Evolutionary conservation across 2,329 filamentous ascomycete genomes (phyloP).

Genomic region (Rhexocercosporidium sp.): DNA sequence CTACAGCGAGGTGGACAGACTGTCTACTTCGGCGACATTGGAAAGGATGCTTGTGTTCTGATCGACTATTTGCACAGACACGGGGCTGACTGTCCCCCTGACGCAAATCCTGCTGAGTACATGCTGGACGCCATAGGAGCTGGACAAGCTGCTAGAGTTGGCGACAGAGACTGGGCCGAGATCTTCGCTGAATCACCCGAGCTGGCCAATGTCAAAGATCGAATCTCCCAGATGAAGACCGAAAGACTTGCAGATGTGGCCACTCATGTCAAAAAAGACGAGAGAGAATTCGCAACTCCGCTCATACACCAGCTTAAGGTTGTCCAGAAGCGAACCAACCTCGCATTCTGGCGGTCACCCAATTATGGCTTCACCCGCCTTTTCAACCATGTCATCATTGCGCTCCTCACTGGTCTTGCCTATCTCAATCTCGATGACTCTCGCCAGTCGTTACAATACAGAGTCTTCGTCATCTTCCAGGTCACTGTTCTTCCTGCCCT

Average conservation of each 20-base stretch:
- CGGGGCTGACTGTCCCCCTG: constrained; percentile 56
- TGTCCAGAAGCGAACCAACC: constrained; percentile 74
- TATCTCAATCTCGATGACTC: constrained; percentile 81
- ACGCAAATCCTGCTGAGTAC: constrained; percentile 64
- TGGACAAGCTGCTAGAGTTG: constrained; percentile 63
- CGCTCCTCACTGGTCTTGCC: constrained; percentile 77
- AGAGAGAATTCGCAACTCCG: constrained; percentile 84
- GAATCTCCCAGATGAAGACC: constrained; percentile 60
- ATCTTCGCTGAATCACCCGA: constrained; percentile 65
- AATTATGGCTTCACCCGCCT: constrained; percentile 90
- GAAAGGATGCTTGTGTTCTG: constrained; percentile 63
- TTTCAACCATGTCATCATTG: constrained; percentile 83
- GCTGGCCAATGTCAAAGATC: constrained; percentile 57
- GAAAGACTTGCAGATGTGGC: constrained; percentile 53
- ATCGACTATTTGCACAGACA: constrained; percentile 52
- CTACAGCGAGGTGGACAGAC: constrained; percentile 67
- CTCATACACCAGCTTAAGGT: constrained; percentile 78
- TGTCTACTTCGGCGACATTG: constrained; percentile 72
- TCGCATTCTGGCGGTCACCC: constrained; percentile 83
- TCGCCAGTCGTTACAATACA: constrained; percentile 78
- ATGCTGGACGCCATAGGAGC: constrained; percentile 65
- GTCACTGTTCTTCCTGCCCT: constrained; percentile 83
- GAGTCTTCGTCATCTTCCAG: constrained; percentile 90
- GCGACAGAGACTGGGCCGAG: constrained; percentile 67
- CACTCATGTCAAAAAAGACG: constrained; percentile 44